These are phyloP conservation scores for Cryptosporidium canis DNA, from an alignment of 169 alveolate genomes.

Conservation along the genomic window DNA sequence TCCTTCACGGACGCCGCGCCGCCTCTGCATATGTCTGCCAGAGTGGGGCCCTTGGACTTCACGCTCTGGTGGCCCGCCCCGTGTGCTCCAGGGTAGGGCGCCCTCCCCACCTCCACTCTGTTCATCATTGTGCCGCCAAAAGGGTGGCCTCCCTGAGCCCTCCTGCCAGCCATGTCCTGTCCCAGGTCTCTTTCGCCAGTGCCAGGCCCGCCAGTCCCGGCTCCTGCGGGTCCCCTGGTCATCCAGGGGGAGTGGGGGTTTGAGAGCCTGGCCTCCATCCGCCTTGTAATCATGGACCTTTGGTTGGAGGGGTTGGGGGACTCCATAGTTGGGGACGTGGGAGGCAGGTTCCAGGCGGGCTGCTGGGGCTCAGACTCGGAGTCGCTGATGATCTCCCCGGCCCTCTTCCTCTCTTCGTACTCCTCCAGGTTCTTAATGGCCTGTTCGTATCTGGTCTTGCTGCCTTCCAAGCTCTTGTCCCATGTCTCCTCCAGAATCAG, in stretches of 20 bases:
- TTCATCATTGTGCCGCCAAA: not conserved
- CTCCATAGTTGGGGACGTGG: conserved; percentile 54
- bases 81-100: not conserved
- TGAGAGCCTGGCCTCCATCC: conserved; percentile 70
- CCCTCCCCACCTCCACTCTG: not conserved
- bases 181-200: conserved; percentile 12
- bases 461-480: conserved; percentile 64
- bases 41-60: conserved; percentile 63
- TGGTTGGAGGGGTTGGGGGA: conserved; percentile 62
- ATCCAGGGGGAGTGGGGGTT: conserved; percentile 25
- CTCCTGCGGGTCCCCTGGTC: not conserved
- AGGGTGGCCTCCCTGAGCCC: not conserved
- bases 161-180: not conserved
- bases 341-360: conserved; percentile 46
- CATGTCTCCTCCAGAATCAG: conserved; percentile 64
- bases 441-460: conserved; percentile 42
- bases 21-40: conserved; percentile 48
- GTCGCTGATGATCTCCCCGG: conserved; percentile 58
- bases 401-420: conserved; percentile 54
- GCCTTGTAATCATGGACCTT: conserved; percentile 67
- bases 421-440: conserved; percentile 43
- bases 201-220: not conserved
- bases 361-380: conserved; percentile 63
- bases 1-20: conserved; percentile 31
- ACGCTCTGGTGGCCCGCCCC: not conserved